A percentile compares a stretch with the other conserved stretches of the same genome.
Evolutionary conservation across 2,329 filamentous ascomycete species (phyloP).

Genomic region (Lachnellula occidentalis): DNA sequence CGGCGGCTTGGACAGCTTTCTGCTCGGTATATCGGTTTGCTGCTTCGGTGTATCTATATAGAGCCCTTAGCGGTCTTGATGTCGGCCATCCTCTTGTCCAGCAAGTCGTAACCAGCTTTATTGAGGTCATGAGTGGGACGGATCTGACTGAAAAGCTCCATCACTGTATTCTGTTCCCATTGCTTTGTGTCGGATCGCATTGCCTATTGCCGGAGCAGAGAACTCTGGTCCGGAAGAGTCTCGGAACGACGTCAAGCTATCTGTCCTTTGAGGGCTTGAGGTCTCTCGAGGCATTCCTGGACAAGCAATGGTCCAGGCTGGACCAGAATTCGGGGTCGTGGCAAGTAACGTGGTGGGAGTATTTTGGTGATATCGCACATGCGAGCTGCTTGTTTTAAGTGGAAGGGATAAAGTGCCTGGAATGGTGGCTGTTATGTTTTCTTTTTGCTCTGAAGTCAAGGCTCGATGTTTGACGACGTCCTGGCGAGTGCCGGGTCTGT

Average conservation of each 20-base stretch:
- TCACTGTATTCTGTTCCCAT: conserved; percentile 36
- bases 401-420: not conserved
- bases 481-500: not conserved
- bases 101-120: conserved; percentile 33
- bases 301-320: conserved; percentile 21
- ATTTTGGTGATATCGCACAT: conserved; percentile 25
- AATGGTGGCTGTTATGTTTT: not conserved
- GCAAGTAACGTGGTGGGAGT: conserved; percentile 24
- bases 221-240: conserved; percentile 19
- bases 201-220: conserved; percentile 30
- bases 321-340: conserved; percentile 10
- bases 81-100: conserved; percentile 37
- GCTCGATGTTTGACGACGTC: not conserved
- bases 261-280: conserved; percentile 25
- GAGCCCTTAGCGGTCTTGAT: conserved; percentile 37
- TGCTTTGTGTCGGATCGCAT: conserved; percentile 36
- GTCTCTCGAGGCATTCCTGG: conserved; percentile 21
- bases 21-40: conserved; percentile 30
- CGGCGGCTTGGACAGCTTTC: conserved; percentile 35
- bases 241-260: conserved; percentile 18
- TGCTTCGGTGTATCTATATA: conserved; percentile 39
- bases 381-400: conserved; percentile 25
- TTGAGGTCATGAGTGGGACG: conserved; percentile 35
- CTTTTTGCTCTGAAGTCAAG: not conserved
- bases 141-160: conserved; percentile 34